Evolutionary conservation across 2,329 filamentous ascomycete genomes (phyloP).

Genomic region (Harringtonia lauricola): DNA sequence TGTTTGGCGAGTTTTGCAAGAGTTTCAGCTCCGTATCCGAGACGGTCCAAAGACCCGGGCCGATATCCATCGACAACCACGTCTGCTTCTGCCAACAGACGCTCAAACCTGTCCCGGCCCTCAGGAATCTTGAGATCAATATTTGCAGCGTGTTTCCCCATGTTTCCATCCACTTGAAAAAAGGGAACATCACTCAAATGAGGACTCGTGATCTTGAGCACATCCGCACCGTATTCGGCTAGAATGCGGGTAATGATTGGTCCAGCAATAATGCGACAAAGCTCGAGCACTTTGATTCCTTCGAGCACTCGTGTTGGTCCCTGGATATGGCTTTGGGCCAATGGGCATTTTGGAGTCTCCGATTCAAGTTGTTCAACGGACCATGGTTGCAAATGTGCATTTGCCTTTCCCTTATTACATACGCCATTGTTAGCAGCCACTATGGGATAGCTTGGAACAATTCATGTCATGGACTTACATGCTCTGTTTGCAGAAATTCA

Average conservation of each 20-base stretch:
- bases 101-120: conserved; percentile 40
- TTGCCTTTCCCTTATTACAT: conserved; percentile 18
- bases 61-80: conserved; percentile 44
- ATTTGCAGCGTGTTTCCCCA: conserved; percentile 33
- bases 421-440: not conserved
- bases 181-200: conserved; percentile 29
- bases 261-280: conserved; percentile 35
- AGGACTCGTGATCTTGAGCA: conserved; percentile 31
- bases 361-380: conserved; percentile 32
- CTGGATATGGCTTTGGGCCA: conserved; percentile 19
- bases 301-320: conserved; percentile 23
- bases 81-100: conserved; percentile 33
- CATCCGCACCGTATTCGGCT: conserved; percentile 32
- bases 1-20: conserved; percentile 26
- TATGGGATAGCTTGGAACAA: not conserved
- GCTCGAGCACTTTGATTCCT: conserved; percentile 38
- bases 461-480: conserved; percentile 5
- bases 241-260: conserved; percentile 31
- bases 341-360: conserved; percentile 33
- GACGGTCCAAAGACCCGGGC: conserved; percentile 27
- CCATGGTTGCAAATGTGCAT: conserved; percentile 31
- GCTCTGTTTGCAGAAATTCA: conserved; percentile 28
- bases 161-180: conserved; percentile 29
- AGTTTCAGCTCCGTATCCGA: conserved; percentile 29
- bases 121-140: conserved; percentile 35